These are phyloP conservation scores for Boletellus deceptivus DNA, from an alignment of 1,284 basidiomycete genomes.

Conservation along the genomic window DNA sequence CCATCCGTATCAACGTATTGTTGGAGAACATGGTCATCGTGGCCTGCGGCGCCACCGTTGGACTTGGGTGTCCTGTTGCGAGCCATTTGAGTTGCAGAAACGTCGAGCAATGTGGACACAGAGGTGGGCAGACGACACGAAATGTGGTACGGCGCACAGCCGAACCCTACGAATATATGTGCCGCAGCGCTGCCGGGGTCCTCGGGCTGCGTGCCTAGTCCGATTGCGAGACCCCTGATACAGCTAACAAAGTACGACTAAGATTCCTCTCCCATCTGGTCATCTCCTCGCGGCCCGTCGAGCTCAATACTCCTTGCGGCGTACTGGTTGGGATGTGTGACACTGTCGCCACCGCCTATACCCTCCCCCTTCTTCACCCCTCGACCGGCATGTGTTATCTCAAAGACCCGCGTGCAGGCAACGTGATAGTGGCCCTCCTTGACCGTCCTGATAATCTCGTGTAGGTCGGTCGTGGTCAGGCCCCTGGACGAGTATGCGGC, in stretches of 20 bases:
- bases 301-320: conserved; percentile 68
- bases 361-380: conserved; percentile 90
- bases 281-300: conserved; percentile 41
- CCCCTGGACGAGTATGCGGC: conserved; percentile 71
- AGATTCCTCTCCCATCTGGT: not conserved
- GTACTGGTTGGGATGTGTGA: conserved; percentile 94
- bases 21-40: conserved; percentile 54
- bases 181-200: conserved; percentile 17
- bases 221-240: conserved; percentile 15
- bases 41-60: conserved; percentile 30
- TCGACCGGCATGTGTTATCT: conserved; percentile 78
- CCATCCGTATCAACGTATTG: conserved; percentile 88
- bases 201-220: not conserved
- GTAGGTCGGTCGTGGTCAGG: conserved; percentile 64
- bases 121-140: conserved; percentile 32
- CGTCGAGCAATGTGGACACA: not conserved
- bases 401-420: conserved; percentile 96
- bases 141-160: conserved; percentile 16
- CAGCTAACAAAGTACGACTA: conserved; percentile 4
- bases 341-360: conserved; percentile 82
- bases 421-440: conserved; percentile 90
- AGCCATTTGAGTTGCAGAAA: conserved; percentile 21
- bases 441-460: conserved; percentile 85
- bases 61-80: conserved; percentile 20
- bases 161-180: conserved; percentile 11